phyloP scores from a whole-genome alignment of 2,329 filamentous ascomycete species.

The Penicillium digitatum region DNA sequence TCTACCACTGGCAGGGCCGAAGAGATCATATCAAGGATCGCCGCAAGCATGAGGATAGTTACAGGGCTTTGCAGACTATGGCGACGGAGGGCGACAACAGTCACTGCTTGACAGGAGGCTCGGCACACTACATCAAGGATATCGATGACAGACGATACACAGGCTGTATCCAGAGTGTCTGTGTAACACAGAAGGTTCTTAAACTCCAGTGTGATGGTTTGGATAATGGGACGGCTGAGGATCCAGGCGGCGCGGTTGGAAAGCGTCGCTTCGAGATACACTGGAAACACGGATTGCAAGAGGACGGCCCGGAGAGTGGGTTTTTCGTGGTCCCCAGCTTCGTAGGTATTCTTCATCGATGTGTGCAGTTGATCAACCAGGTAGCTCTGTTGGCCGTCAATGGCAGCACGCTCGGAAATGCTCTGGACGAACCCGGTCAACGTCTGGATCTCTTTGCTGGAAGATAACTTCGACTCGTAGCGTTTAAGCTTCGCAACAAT shows the following conservation, averaged over 20 bases:
- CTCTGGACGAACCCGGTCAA: constrained; percentile 58
- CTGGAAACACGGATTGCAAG: constrained; percentile 54
- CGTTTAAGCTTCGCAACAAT: constrained; percentile 59
- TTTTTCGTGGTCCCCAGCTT: constrained; percentile 38
- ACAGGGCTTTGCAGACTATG: constrained; percentile 37
- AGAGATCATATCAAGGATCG: constrained; percentile 42
- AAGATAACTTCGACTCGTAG: constrained; percentile 53
- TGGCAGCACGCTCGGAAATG: constrained; percentile 55
- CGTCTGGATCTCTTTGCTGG: constrained; percentile 50
- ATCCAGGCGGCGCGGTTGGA: constrained; percentile 49
- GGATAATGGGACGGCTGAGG: constrained; percentile 50
- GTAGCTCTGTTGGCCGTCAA: constrained; percentile 56
- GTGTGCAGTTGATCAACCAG: constrained; percentile 52
- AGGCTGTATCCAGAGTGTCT: constrained; percentile 40
- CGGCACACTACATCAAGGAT: constrained; percentile 41
- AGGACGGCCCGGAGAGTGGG: constrained; percentile 51
- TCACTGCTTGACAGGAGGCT: constrained; percentile 37
- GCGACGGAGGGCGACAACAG: constrained; percentile 33
- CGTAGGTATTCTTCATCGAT: constrained; percentile 47
- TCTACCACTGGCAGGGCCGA: constrained; percentile 44
- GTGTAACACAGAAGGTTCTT: constrained; percentile 46
- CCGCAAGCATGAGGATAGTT: constrained; percentile 37
- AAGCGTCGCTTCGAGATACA: constrained; percentile 52
- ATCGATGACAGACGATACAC: constrained; percentile 34
- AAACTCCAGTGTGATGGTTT: constrained; percentile 45